Percentiles rank a stretch among this genome's conserved stretches.
These are phyloP conservation scores for Bocquillonia castaneifolia DNA, from an alignment of 441 rosid species.

Conservation along the genomic window DNA sequence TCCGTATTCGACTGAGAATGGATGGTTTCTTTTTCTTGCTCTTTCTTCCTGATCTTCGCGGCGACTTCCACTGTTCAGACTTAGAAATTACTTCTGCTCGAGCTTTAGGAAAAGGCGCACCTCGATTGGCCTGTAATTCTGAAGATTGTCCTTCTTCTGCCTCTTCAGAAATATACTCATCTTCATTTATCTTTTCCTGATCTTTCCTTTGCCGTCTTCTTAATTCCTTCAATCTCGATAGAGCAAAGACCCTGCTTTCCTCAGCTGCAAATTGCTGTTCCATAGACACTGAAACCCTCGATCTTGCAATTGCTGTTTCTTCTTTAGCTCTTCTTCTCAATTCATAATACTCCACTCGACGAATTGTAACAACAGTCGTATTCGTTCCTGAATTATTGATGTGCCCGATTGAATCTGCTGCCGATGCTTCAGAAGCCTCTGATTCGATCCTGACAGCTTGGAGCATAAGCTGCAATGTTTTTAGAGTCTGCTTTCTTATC, in stretches of 20 bases:
- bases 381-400: constrained; percentile 27
- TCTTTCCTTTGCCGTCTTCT: constrained; percentile 12
- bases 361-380: constrained; percentile 21
- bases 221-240: constrained; percentile 28
- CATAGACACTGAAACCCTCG: constrained; percentile 41
- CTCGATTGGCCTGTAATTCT: constrained; percentile 6
- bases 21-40: constrained; percentile 29
- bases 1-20: constrained; percentile 22
- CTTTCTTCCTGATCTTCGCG: constrained; percentile 17
- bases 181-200: background rate
- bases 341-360: constrained; percentile 30
- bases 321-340: constrained; percentile 40
- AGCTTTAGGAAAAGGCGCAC: constrained; percentile 27
- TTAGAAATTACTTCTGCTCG: constrained; percentile 16
- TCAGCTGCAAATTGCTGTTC: constrained; percentile 47
- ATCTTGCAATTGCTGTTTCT: constrained; percentile 33
- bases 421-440: constrained; percentile 38
- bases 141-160: constrained; percentile 15
- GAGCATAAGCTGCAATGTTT: constrained; percentile 31
- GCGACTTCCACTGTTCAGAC: background rate
- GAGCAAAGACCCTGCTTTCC: constrained; percentile 30
- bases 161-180: background rate
- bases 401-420: constrained; percentile 25
- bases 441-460: constrained; percentile 39
- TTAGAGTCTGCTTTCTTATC: constrained; percentile 40